Base-by-base conservation (phyloP, 345 rosid genomes). In the Heritiera fomes region DNA sequence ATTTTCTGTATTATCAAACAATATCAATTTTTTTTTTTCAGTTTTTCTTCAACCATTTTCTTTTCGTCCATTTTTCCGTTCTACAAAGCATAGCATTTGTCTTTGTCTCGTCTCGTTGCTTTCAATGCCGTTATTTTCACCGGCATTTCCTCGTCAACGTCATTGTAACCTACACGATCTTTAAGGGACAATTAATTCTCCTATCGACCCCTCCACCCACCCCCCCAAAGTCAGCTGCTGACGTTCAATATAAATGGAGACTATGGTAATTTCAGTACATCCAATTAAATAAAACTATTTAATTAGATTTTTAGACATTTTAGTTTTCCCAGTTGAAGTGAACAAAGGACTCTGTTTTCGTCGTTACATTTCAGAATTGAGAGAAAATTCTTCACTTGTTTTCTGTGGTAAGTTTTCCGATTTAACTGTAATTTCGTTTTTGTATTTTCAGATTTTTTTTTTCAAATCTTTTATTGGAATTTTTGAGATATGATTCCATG, bases 101-200 rank as follows among this genome's bases (percentile, higher is more conserved):
- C 0, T 23, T 23, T 23, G 28, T 0, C 38, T 5, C 2, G 63
- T 72, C 49, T 34, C 28, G 3, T 18, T 18, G 63, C 63, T 8
- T 72, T 17, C 11, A 40, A 5, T 10, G 18, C 75, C 49, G 63
- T 12, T 56, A 18, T 55, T 73, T 3, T 38, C 32, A 73, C 76
- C 49, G 63, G 63, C 12, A 53, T 17, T 34, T 34, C 38, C 38
- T 34, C 38, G 38, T 34, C 63, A 73, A 73, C 64, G 56, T n/a
- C 50, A 20, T n/a, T 63, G 62, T 52, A 52, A 71, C 47, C 46
- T 53, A 63, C 64, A 38, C 34, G 76, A 73, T 38, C 64, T 38
- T 38, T 73, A 56, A 55, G 32, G 15, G 5, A 11, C 7, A 8
- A 68, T 60, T 45, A 20, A 45, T 20, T 20, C 1, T 0, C 3